Base-by-base conservation (phyloP, 2,329 filamentous ascomycete species). In the Coniochaeta sp. region DNA sequence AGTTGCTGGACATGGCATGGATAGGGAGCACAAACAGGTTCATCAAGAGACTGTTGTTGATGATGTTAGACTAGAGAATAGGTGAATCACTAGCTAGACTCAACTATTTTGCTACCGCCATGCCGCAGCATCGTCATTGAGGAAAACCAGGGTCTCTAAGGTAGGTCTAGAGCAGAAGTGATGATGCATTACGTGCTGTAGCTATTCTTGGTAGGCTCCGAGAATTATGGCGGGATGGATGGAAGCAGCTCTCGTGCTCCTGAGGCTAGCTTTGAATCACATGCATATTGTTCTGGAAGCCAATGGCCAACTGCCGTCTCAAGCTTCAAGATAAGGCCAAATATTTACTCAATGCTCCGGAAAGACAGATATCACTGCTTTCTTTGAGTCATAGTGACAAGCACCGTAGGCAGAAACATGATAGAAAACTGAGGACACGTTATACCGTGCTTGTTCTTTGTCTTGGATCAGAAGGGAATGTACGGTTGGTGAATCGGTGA, bases 231-330 rank as follows among this genome's bases (percentile, higher is more conserved):
- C n/a, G n/a, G n/a, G n/a, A n/a, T n/a, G 30, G 30, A 32, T 32
- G 30, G 30, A 32, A n/a, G 22, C 6, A 28, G 13, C 27, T 30
- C 42, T n/a, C 26, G 26, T 30, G 28, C 10, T 31, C 18, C n/a
- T 16, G 12, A 22, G 14, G 18, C 26, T 48, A 48, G 45, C 45
- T 14, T n/a, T 18, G 26, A 48, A 48, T 48, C 45, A 48, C 45
- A 48, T 48, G 45, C 45, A 13, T 24, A 48, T 22, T 8, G 3
- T 48, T 48, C 45, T 48, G 45, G 45, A 48, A 48, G 27, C 10
- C n/a, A n/a, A n/a, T n/a, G 22, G 38, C 38, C 22, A 42, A 42
- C 12, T 42, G 38, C n/a, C 20, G 38, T 24, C 38, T 12, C 20
- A n/a, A 42, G 38, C 38, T 42, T 26, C 8, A 24, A 42, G 22